These are phyloP conservation scores for Suhomyces guaymorum DNA, from an alignment of 1,139 yeast species.

Conservation along the genomic window DNA sequence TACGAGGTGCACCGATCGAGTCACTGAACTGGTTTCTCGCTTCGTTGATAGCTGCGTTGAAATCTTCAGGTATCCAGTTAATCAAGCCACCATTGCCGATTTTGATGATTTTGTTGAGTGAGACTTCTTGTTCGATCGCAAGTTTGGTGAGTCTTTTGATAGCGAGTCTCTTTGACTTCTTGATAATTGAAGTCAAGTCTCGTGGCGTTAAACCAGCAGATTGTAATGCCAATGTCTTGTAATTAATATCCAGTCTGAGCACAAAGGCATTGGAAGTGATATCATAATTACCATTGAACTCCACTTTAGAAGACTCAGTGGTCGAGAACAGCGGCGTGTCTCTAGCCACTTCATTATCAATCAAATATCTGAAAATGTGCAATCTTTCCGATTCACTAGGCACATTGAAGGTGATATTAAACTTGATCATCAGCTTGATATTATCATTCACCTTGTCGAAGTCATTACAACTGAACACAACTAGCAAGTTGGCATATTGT, in stretches of 20 bases:
- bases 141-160: constrained; percentile 47
- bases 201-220: constrained; percentile 93
- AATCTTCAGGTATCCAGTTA: constrained; percentile 60
- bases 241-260: constrained; percentile 55
- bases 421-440: constrained; percentile 68
- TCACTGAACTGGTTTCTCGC: constrained; percentile 90
- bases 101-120: constrained; percentile 30
- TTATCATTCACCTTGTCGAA: constrained; percentile 68
- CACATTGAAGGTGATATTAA: constrained; percentile 73
- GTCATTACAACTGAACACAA: constrained; percentile 73
- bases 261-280: constrained; percentile 25
- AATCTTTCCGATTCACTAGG: constrained; percentile 78
- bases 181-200: constrained; percentile 73
- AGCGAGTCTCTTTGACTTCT: constrained; percentile 62
- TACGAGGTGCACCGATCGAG: constrained; percentile 94
- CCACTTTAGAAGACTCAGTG: constrained; percentile 19
- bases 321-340: constrained; percentile 14
- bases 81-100: constrained; percentile 56
- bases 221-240: constrained; percentile 68
- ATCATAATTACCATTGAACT: constrained; percentile 23
- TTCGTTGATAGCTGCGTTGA: constrained; percentile 70
- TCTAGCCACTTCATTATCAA: constrained; percentile 26
- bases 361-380: constrained; percentile 57
- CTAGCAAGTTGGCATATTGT: constrained; percentile 41
- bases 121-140: constrained; percentile 17